These are phyloP conservation scores for Agaricales sp. DNA, from an alignment of 1,284 basidiomycete genomes.

Conservation along the genomic window DNA sequence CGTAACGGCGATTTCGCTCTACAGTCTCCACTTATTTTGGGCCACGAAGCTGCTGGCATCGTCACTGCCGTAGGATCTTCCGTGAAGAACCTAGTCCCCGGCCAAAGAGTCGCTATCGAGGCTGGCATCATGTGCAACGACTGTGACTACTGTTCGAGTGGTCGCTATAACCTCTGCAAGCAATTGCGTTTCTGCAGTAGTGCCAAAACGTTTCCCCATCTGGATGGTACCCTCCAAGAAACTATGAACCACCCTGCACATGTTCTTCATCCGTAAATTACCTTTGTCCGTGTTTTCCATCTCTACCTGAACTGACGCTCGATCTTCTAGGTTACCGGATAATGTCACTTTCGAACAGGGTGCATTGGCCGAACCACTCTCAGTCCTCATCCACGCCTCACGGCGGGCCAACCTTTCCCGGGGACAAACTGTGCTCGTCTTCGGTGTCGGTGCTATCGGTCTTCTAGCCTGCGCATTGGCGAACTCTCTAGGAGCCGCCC, in stretches of 20 bases:
- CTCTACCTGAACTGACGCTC: constrained; percentile 1
- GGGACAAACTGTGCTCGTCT: constrained; percentile 72
- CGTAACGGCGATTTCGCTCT: constrained; percentile 89
- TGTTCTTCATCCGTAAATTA: constrained; percentile 76
- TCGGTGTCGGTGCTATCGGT: constrained; percentile 89
- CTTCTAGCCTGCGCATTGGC: constrained; percentile 79
- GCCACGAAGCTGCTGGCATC: constrained; percentile 85
- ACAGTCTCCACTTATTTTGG: constrained; percentile 76
- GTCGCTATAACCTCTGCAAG: constrained; percentile 93
- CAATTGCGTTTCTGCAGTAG: constrained; percentile 81
- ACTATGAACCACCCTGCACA: constrained; percentile 83
- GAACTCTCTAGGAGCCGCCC: constrained; percentile 57
- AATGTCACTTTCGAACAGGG: constrained; percentile 68
- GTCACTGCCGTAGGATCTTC: constrained; percentile 65
- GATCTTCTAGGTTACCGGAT: constrained; percentile 57
- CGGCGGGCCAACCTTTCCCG: constrained; percentile 51
- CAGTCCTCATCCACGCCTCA: constrained; percentile 80
- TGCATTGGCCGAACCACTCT: constrained; percentile 85
- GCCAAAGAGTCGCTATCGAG: constrained; percentile 91
- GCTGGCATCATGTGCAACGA: constrained; percentile 82
- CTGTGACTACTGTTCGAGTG: constrained; percentile 56
- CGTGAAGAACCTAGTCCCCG: constrained; percentile 57
- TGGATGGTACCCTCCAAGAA: constrained; percentile 85
- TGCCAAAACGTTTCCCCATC: constrained; percentile 89
- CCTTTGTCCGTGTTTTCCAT: constrained; percentile 6